phyloP scores from a whole-genome alignment of 2,329 filamentous ascomycete species.

The Penicillium sp. region DNA sequence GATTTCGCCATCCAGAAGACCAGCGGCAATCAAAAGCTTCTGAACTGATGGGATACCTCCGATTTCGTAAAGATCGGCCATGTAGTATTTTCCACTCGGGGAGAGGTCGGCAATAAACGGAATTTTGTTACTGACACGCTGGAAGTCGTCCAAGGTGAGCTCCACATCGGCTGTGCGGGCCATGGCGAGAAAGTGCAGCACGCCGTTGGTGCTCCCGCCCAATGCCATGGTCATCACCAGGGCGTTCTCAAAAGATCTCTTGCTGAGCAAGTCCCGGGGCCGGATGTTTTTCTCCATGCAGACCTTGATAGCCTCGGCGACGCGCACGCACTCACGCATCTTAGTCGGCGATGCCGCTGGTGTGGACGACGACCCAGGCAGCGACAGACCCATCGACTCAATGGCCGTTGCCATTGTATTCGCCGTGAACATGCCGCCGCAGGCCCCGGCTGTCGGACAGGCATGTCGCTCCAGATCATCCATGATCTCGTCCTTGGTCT shows the following conservation, averaged over 20 bases:
- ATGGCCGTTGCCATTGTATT: slow-evolving; percentile 92
- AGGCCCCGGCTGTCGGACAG: slow-evolving; percentile 75
- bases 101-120: slow-evolving; percentile 84
- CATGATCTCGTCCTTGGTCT: slow-evolving; percentile 73
- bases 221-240: slow-evolving; percentile 87
- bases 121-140: slow-evolving; percentile 75
- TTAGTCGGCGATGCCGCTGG: slow-evolving; percentile 80
- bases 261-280: slow-evolving; percentile 75
- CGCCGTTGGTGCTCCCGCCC: slow-evolving; percentile 85
- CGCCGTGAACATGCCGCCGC: slow-evolving; percentile 90
- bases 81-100: slow-evolving; percentile 78
- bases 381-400: slow-evolving; percentile 78
- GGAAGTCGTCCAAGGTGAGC: slow-evolving; percentile 77
- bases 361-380: slow-evolving; percentile 80
- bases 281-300: slow-evolving; percentile 82
- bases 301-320: slow-evolving; percentile 70
- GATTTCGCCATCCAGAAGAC: slow-evolving; percentile 72
- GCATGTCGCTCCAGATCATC: slow-evolving; percentile 77
- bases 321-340: slow-evolving; percentile 79
- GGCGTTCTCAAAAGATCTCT: slow-evolving; percentile 80
- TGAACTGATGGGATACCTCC: slow-evolving; percentile 83
- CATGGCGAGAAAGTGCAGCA: slow-evolving; percentile 87
- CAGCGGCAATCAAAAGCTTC: slow-evolving; percentile 75
- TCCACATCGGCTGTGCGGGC: slow-evolving; percentile 76
- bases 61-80: slow-evolving; percentile 82